These are phyloP conservation scores for Aristolochia californica DNA, from an alignment of 164 flowering plant genomes.

Conservation along the genomic window DNA sequence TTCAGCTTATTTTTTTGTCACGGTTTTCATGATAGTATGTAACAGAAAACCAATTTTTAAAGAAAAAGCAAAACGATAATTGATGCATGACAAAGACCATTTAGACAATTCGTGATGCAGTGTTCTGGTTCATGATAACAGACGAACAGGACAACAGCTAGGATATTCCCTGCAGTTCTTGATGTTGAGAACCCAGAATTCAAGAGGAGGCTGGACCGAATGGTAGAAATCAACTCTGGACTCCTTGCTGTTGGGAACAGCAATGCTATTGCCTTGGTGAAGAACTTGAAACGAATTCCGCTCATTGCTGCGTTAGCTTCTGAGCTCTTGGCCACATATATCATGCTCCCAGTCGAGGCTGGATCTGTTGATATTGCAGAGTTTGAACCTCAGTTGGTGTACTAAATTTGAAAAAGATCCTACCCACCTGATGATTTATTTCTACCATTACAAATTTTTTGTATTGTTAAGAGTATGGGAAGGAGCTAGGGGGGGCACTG, in stretches of 20 bases:
- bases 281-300: conserved; percentile 87
- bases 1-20: too few relatives aligned
- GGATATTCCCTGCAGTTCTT: conserved; percentile 91
- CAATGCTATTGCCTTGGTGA: conserved; percentile 54
- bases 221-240: conserved; percentile 81
- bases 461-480: background rate
- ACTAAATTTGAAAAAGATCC: conserved; percentile 36
- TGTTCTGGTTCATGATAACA: conserved; percentile 17
- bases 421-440: background rate
- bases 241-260: conserved; percentile 58
- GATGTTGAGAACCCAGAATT: conserved; percentile 99
- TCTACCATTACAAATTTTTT: background rate
- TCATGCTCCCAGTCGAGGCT: conserved; percentile 93
- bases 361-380: conserved; percentile 93
- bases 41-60: conserved; percentile 2
- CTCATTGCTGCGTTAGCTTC: conserved; percentile 65
- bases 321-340: conserved; percentile 80
- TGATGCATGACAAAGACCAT: too few relatives aligned
- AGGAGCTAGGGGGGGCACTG: background rate
- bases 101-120: background rate
- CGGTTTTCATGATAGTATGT: background rate
- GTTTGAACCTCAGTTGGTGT: conserved; percentile 81
- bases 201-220: conserved; percentile 82
- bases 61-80: too few relatives aligned
- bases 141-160: conserved; percentile 95